Percentiles rank a stretch among this genome's conserved stretches.
phyloP scores from a whole-genome alignment of 495 filamentous ascomycete genomes.

The Penicillium odoratum region DNA sequence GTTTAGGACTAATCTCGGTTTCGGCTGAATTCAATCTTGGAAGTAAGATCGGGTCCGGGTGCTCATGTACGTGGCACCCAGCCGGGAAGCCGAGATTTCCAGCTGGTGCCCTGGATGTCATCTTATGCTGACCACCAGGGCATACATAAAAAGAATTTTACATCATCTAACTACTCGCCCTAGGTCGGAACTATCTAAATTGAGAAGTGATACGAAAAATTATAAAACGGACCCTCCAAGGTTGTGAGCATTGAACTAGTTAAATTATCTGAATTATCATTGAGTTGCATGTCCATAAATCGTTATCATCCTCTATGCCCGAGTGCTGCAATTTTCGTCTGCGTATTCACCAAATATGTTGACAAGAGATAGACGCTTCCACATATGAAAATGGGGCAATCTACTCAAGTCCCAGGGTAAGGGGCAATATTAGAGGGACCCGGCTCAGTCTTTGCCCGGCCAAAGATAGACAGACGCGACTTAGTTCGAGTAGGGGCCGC shows the following conservation, averaged over 20 bases:
- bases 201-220: too few relatives aligned
- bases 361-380: background rate
- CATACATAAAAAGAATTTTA: too few relatives aligned
- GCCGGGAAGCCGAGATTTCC: background rate
- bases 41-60: background rate
- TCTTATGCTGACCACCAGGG: background rate
- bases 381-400: background rate
- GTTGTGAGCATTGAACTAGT: too few relatives aligned
- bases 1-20: background rate
- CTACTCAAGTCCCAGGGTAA: constrained; percentile 44
- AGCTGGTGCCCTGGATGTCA: background rate
- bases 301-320: background rate
- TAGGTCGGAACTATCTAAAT: too few relatives aligned
- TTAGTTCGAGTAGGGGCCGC: constrained; percentile 33
- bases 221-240: too few relatives aligned
- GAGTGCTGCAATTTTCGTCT: background rate
- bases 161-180: too few relatives aligned
- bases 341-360: background rate
- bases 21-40: background rate
- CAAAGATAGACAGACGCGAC: constrained; percentile 36
- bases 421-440: constrained; percentile 31
- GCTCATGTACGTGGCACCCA: background rate
- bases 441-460: constrained; percentile 29
- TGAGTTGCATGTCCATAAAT: background rate
- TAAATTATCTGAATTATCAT: background rate